These are phyloP conservation scores for Limnanthes douglasii DNA, from an alignment of 345 rosid species.

Conservation along the genomic window DNA sequence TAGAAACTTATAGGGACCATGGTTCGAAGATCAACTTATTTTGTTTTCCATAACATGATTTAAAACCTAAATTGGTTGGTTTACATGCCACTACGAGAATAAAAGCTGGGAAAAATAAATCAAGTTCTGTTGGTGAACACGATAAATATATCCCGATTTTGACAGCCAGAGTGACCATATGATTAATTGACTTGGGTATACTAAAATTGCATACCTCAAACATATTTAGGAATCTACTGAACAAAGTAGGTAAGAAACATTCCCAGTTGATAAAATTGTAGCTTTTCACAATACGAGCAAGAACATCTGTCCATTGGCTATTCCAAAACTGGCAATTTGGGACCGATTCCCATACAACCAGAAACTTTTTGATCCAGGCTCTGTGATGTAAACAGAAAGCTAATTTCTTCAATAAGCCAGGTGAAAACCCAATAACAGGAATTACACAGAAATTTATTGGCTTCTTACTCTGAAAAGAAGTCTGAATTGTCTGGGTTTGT, in stretches of 20 bases:
- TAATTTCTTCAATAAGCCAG: background rate
- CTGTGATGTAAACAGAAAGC: constrained; percentile 36
- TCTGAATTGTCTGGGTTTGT: constrained; percentile 73
- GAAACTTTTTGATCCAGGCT: constrained; percentile 53
- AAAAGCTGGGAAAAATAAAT: no score
- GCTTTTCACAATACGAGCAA: constrained; percentile 79
- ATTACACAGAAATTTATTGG: constrained; percentile 3
- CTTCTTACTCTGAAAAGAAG: constrained; percentile 73
- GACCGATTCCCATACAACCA: constrained; percentile 77
- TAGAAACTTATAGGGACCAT: no score
- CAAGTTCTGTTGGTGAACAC: no score
- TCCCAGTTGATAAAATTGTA: constrained; percentile 71
- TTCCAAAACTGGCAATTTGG: constrained; percentile 99
- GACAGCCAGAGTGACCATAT: no score
- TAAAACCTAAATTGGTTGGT: no score
- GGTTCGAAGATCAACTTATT: no score
- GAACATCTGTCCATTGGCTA: constrained; percentile 84
- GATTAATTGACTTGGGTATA: background rate
- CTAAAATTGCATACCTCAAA: constrained; percentile 70
- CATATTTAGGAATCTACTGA: constrained; percentile 77
- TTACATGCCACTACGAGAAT: no score
- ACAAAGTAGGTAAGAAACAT: constrained; percentile 55
- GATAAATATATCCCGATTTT: no score
- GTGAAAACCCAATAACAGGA: constrained; percentile 4
- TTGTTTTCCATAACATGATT: no score